A percentile compares a stretch with the other conserved stretches of the same genome.
phyloP scores from a whole-genome alignment of 441 rosid genomes.

The Lepidium campestre region DNA sequence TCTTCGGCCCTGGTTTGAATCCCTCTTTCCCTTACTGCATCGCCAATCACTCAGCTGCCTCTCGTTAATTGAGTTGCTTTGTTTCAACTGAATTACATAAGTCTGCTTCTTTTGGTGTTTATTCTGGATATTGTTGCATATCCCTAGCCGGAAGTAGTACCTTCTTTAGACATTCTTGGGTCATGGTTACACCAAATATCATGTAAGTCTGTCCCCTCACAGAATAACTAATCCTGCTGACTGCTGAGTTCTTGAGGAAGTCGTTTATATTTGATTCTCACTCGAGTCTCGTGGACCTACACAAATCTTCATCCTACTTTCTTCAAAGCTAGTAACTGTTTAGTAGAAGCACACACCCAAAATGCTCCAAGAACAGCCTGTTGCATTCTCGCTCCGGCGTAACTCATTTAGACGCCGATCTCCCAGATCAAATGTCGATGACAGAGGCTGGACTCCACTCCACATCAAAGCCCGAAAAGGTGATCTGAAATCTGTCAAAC shows the following conservation, averaged over 20 bases:
- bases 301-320: background rate
- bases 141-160: background rate
- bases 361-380: conserved; percentile 42
- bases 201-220: conserved; percentile 24
- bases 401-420: conserved; percentile 49
- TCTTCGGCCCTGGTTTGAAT: conserved; percentile 82
- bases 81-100: conserved; percentile 3
- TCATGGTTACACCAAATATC: background rate
- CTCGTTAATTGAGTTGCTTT: conserved; percentile 41
- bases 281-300: background rate
- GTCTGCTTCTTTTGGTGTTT: background rate
- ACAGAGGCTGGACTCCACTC: conserved; percentile 79
- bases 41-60: conserved; percentile 48
- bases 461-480: conserved; percentile 78
- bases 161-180: background rate
- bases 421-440: conserved; percentile 46
- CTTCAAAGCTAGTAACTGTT: background rate
- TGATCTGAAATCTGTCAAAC: conserved; percentile 61
- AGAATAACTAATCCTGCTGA: background rate
- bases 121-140: background rate
- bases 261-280: background rate
- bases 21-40: conserved; percentile 78
- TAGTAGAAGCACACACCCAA: background rate
- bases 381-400: conserved; percentile 24
- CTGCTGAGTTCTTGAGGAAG: conserved; percentile 1